Conservation (phyloP, 192 early-diverging fungal species). For the Coemansia sp. region DNA sequence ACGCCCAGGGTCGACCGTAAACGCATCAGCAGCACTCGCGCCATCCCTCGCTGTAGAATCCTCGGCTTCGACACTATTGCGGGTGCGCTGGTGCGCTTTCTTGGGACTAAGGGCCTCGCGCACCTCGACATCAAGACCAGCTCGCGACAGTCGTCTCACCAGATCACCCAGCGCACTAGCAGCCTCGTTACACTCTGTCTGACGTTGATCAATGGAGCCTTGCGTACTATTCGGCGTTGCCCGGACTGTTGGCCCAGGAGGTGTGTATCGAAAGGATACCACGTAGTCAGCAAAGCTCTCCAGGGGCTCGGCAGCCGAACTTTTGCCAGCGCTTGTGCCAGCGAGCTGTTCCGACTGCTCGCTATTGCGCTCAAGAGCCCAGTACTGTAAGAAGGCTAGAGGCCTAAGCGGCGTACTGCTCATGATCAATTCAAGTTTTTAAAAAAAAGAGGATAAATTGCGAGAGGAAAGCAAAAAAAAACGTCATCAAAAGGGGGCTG, state of each 20-base stretch:
- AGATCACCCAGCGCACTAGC: slow-evolving; percentile 58
- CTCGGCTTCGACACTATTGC: background rate
- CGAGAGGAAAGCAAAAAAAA: background rate
- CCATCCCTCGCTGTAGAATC: background rate
- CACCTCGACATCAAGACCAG: slow-evolving; percentile 68
- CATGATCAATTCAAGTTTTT: background rate
- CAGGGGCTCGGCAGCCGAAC: background rate
- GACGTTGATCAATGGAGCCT: background rate
- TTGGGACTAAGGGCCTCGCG: slow-evolving; percentile 56
- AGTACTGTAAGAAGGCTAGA: slow-evolving; percentile 34
- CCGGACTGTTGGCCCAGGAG: background rate
- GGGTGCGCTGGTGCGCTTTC: background rate
- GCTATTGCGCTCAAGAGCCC: slow-evolving; percentile 32
- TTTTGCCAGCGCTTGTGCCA: background rate
- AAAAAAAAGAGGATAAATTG: background rate
- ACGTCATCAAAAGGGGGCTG: background rate
- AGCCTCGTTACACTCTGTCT: background rate
- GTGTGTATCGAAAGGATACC: slow-evolving; percentile 29
- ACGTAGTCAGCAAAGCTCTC: slow-evolving; percentile 51
- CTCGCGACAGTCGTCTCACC: slow-evolving; percentile 59
- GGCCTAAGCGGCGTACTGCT: background rate
- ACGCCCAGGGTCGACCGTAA: slow-evolving; percentile 27
- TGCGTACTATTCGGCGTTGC: background rate
- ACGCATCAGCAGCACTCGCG: background rate
- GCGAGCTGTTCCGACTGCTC: slow-evolving; percentile 2